Conservation (phyloP, 306 rosid genomes). For the Lathyrus tuberosus region DNA sequence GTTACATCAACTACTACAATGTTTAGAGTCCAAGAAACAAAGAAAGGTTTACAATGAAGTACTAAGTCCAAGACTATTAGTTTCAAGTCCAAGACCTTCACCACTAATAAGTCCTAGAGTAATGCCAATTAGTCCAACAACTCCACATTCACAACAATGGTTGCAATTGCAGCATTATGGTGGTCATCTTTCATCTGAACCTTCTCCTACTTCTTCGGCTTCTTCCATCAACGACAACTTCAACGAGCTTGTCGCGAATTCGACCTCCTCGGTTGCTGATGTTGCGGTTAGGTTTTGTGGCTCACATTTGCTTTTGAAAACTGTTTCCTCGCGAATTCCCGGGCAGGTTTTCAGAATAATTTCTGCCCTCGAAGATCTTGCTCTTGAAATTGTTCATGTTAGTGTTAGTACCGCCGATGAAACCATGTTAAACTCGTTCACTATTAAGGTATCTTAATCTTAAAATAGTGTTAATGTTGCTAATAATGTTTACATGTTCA, state of each 20-base stretch:
- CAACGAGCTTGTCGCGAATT: slow-evolving; percentile 75
- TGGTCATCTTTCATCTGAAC: slow-evolving; percentile 48
- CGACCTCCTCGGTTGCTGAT: slow-evolving; percentile 63
- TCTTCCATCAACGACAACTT: slow-evolving; percentile 54
- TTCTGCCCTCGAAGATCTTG: slow-evolving; percentile 63
- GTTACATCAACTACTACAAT: slow-evolving; percentile 80
- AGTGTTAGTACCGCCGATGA: slow-evolving; percentile 56
- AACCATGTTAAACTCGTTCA: slow-evolving; percentile 69
- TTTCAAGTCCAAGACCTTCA: slow-evolving; percentile 70
- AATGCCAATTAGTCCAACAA: slow-evolving; percentile 51
- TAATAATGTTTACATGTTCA: too few species aligned
- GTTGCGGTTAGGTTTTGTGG: slow-evolving; percentile 89
- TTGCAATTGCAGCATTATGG: slow-evolving; percentile 41
- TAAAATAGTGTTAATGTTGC: too few species aligned
- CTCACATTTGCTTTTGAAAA: slow-evolving; percentile 67
- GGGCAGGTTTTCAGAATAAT: slow-evolving; percentile 73
- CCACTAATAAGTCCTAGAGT: slow-evolving; percentile 51
- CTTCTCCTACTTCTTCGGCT: slow-evolving; percentile 74
- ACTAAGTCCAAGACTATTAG: slow-evolving; percentile 70
- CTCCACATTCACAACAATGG: slow-evolving; percentile 69
- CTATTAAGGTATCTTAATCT: slow-evolving; percentile 64
- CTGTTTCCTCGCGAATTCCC: slow-evolving; percentile 61
- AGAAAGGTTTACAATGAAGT: slow-evolving; percentile 82
- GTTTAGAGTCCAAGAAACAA: slow-evolving; percentile 88
- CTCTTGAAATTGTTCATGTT: slow-evolving; percentile 68